These are phyloP conservation scores for Coniophora puteana DNA, from an alignment of 1,284 basidiomycete species.

Conservation along the genomic window DNA sequence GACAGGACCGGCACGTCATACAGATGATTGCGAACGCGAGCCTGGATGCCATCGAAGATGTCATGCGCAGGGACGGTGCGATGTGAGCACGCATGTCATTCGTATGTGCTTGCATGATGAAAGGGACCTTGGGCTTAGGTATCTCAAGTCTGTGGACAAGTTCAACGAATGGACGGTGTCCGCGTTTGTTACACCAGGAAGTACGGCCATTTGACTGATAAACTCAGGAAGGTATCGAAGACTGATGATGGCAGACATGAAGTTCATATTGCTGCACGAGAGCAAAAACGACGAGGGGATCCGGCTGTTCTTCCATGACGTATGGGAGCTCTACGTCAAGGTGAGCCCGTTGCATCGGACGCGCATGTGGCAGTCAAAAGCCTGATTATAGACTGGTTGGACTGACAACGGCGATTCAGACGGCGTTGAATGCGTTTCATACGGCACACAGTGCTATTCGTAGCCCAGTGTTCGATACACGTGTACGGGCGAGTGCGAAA, in stretches of 20 bases:
- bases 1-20: conserved; percentile 86
- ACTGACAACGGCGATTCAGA: conserved; percentile 53
- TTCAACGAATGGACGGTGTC: conserved; percentile 98
- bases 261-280: conserved; percentile 90
- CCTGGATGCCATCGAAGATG: conserved; percentile 86
- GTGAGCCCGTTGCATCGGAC: conserved; percentile 38
- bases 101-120: background rate
- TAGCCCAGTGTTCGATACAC: conserved; percentile 76
- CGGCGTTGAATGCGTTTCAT: conserved; percentile 89
- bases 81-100: conserved; percentile 59
- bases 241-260: conserved; percentile 60
- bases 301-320: conserved; percentile 83
- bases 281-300: conserved; percentile 96
- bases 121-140: conserved; percentile 54
- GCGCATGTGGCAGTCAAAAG: background rate
- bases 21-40: conserved; percentile 97
- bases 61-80: conserved; percentile 78
- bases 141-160: conserved; percentile 88
- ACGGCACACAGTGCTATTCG: conserved; percentile 82
- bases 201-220: conserved; percentile 48
- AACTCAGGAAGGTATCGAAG: conserved; percentile 16
- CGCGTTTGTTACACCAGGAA: conserved; percentile 89
- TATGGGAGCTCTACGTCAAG: conserved; percentile 96
- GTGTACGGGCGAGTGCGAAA: conserved; percentile 84
- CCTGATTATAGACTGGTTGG: conserved; percentile 12